Base-by-base conservation (phyloP, 345 rosid genomes). In the Populus davidiana region DNA sequence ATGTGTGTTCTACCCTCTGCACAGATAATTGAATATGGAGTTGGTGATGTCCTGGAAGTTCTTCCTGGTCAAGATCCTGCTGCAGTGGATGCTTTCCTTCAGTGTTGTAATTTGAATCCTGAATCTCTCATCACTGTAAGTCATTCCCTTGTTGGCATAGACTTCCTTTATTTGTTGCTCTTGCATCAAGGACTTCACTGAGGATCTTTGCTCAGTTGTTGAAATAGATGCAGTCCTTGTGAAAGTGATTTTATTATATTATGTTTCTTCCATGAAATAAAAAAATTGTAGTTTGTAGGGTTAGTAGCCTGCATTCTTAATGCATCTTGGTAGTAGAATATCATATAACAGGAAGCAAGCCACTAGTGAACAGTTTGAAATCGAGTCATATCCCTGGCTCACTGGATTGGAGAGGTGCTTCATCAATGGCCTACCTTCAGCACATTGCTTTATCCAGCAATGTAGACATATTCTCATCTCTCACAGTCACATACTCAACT, bases 1-100 rank as follows among this genome's bases (percentile, higher is more conserved):
- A 73, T 64, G 27, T 18, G 16, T 62, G 29, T 52, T 72, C 43
- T 36, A 25, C 38, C 67, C 35, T 63, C 38, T 67, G 13, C 16
- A 56, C 83, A 93, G 99, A 82, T 77, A 69, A 74, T 83, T 33
- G 65, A 77, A 72, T 93, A 91, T 83, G 92, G 89, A 80, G 89
- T 91, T 23, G 99, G 99, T 62, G 94, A 93, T 85, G 94, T 93
- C 74, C 89, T 96, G 75, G 98, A 93, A 88, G 74, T 96, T 84
- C 94, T 93, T 25, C 98, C 99, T 74, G 69, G 86, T 70, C 98
- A 96, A 86, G 65, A 84, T 82, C 80, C 90, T 78, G 84, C 81
- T 67, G 88, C 88, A 1, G 84, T 93, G 69, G 90, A 91, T 85
- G 89, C 94, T 59, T 96, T 96, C 87, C 62, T 93, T 80, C 63